phyloP scores from a whole-genome alignment of 1,284 basidiomycete genomes.

The Papiliotrema flavescens region DNA sequence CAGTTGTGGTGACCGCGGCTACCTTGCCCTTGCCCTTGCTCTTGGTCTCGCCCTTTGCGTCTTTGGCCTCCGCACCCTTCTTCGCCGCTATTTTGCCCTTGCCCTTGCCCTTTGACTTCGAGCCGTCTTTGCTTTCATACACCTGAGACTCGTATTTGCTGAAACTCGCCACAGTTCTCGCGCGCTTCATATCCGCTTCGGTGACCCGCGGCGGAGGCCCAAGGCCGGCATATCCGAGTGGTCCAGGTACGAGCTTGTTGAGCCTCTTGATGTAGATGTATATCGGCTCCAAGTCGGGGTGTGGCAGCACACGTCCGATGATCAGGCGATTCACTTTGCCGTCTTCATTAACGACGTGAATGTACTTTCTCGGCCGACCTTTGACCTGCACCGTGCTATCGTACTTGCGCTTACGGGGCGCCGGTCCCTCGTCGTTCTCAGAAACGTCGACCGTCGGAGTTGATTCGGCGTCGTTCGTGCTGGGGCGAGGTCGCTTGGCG shows the following conservation, averaged over 20 bases:
- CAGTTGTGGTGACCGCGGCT: not conserved
- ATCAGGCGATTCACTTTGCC: conserved; percentile 31
- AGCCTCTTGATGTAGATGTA: conserved; percentile 25
- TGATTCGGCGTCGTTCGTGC: not conserved
- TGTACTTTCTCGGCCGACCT: conserved; percentile 42
- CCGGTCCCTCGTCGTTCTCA: not conserved
- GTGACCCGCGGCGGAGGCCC: conserved; percentile 26
- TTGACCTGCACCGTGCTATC: conserved; percentile 26
- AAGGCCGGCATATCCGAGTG: conserved; percentile 26
- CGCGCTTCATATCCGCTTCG: conserved; percentile 16
- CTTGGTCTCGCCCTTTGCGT: conserved; percentile 7
- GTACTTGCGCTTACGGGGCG: conserved; percentile 14
- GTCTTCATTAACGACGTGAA: conserved; percentile 36
- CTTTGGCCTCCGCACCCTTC: conserved; percentile 3
- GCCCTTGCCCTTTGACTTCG: not conserved
- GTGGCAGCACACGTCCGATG: conserved; percentile 22
- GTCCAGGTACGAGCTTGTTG: conserved; percentile 27
- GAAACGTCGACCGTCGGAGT: no score
- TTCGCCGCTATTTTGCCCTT: not conserved
- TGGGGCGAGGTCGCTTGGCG: not conserved
- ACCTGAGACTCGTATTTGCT: conserved; percentile 4
- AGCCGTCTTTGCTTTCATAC: not conserved
- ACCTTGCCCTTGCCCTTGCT: conserved; percentile 5
- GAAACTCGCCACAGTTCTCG: conserved; percentile 25
- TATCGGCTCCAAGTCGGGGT: conserved; percentile 26